Evolutionary conservation across 140 eudicot genomes (phyloP).

Genomic region (Cichorium intybus): DNA sequence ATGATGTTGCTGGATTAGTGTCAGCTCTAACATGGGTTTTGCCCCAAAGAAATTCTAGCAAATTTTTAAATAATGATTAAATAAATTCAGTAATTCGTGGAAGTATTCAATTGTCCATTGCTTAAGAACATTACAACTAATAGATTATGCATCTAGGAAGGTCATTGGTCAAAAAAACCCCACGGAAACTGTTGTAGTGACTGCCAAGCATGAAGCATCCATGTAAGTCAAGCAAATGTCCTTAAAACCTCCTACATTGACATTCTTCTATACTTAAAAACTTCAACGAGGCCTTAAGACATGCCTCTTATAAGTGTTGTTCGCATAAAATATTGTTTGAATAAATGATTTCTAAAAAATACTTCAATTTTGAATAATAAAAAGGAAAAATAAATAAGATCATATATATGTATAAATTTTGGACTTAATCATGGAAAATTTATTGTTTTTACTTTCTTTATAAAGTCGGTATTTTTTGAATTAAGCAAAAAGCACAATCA

Average conservation of each 20-base stretch:
- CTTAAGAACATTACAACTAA: constrained; percentile 42
- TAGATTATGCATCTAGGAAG: constrained; percentile 20
- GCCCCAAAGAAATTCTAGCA: constrained; percentile 22
- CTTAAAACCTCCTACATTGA: constrained; percentile 23
- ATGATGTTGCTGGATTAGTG: constrained; percentile 41
- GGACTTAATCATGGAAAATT: no score
- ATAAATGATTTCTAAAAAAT: no score
- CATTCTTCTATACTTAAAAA: constrained; percentile 2
- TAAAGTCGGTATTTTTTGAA: neutral
- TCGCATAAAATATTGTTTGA: no score
- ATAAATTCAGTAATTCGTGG: constrained; percentile 27
- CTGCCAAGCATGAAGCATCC: neutral
- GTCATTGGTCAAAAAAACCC: constrained; percentile 32
- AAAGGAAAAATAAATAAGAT: no score
- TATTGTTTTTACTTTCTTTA: no score
- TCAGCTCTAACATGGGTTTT: constrained; percentile 46
- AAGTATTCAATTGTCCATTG: constrained; percentile 28
- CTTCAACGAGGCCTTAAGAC: neutral
- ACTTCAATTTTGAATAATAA: no score
- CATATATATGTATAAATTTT: neutral
- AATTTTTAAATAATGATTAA: constrained; percentile 10
- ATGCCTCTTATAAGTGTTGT: no score
- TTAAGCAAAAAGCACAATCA: no score
- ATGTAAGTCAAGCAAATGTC: constrained; percentile 28
- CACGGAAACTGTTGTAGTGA: constrained; percentile 29